Base-by-base conservation (phyloP, 2,329 filamentous ascomycete species). In the Sclerotinia trifoliorum region DNA sequence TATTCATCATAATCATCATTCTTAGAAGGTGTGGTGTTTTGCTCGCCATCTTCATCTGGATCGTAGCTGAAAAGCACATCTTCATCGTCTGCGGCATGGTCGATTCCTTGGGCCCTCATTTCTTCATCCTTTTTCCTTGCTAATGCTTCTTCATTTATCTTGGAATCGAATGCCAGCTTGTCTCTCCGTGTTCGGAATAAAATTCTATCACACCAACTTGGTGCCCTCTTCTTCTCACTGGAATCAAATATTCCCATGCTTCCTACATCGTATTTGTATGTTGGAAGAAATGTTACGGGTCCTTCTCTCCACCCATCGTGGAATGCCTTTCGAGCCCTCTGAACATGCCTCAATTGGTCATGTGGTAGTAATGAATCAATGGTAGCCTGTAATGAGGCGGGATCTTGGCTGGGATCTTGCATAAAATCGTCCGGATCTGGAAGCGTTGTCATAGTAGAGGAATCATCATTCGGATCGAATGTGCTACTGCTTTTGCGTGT, bases 181-280 rank as follows among this genome's bases (percentile, higher is more conserved):
- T 95, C 89, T 58, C 83, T 85, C 52, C 90, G 86, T 2, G 93
- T 95, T 10, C 94, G 86, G 78, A 89, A 99, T 0, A 99, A 80
- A 57, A 99, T 94, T 21, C 95, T 90, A 80, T 99, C 95, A 78
- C 95, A 99, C 94, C 95, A 99, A 77, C 93, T 97, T 3, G 95
- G 95, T 2, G 92, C 90, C 65, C 96, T 86, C 71, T 90, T 90
- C 81, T 99, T 99, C 77, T 98, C 95, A 73, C 94, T 97, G 0
- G 94, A 93, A 80, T 99, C 96, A 77, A 97, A 99, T 42, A 93
- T 85, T 2, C 92, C 92, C 44, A 97, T 87, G 42, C 91, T 96
- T n/a, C 95, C 95, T 39, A 97, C 84, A 75, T 99, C 96, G 74
- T 99, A 99, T 78, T 99, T 99, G 80, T 99, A 99, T 0, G 95